These are phyloP conservation scores for Eucalyptus brandiana DNA, from an alignment of 345 rosid genomes.

Conservation along the genomic window DNA sequence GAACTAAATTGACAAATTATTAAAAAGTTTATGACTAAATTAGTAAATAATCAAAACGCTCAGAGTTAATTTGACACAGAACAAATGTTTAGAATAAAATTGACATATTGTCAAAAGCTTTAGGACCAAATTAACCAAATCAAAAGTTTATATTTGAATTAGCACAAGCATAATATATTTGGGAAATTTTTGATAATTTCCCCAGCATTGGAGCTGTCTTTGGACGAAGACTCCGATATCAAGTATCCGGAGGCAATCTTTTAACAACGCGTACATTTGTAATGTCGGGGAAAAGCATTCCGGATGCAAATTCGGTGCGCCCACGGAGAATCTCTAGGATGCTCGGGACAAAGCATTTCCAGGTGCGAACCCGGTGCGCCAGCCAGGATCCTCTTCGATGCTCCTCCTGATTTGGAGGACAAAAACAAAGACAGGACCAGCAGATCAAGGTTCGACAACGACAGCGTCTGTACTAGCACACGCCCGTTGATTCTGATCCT, in stretches of 20 bases:
- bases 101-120: too few species aligned
- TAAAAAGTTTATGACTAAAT: too few species aligned
- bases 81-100: too few species aligned
- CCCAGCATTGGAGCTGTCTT: background rate
- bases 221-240: background rate
- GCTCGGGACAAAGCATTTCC: background rate
- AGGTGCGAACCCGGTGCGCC: background rate
- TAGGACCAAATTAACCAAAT: too few species aligned
- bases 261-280: background rate
- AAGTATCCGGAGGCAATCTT: background rate
- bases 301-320: background rate
- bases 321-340: background rate
- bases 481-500: background rate
- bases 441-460: background rate
- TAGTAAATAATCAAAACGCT: accelerated
- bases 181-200: background rate
- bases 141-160: background rate
- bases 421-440: background rate
- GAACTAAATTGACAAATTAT: accelerated
- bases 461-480: background rate
- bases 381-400: background rate
- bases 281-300: background rate
- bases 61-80: accelerated
- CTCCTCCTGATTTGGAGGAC: background rate
- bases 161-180: accelerated